phyloP scores from a whole-genome alignment of 2,329 filamentous ascomycete species.

The Diaporthe capsici region DNA sequence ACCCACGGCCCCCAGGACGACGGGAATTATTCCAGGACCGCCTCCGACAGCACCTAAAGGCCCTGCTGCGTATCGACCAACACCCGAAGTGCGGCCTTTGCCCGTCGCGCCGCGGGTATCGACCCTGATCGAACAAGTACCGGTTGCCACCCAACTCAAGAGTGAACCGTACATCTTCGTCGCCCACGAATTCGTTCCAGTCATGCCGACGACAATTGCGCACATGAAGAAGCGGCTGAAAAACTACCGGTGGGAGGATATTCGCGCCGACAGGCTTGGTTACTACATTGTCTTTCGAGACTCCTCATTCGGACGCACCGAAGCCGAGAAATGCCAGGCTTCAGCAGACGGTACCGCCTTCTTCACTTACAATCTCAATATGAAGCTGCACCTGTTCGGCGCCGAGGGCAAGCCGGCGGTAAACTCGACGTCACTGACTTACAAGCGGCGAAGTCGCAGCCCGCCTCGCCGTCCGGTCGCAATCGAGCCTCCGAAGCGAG shows the following conservation, averaged over 20 bases:
- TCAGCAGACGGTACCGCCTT: constrained; percentile 85
- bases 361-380: constrained; percentile 92
- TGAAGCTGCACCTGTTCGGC: constrained; percentile 77
- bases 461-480: constrained; percentile 51
- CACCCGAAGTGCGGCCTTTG: constrained; percentile 46
- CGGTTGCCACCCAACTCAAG: constrained; percentile 76
- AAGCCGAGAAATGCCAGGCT: constrained; percentile 84
- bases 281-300: constrained; percentile 95
- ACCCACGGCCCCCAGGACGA: constrained; percentile 54
- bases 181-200: constrained; percentile 86
- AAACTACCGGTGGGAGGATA: constrained; percentile 83
- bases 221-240: constrained; percentile 94
- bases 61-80: constrained; percentile 72
- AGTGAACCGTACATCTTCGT: constrained; percentile 93
- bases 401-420: constrained; percentile 50
- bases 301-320: constrained; percentile 80
- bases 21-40: constrained; percentile 68
- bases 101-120: constrained; percentile 38
- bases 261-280: constrained; percentile 86
- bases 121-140: constrained; percentile 42
- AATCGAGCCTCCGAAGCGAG: constrained; percentile 68
- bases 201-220: constrained; percentile 85
- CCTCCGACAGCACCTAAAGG: constrained; percentile 91
- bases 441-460: constrained; percentile 53
- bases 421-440: constrained; percentile 45